These are phyloP conservation scores for Diutina mesorugosa DNA, from an alignment of 1,139 yeast species.

Conservation along the genomic window DNA sequence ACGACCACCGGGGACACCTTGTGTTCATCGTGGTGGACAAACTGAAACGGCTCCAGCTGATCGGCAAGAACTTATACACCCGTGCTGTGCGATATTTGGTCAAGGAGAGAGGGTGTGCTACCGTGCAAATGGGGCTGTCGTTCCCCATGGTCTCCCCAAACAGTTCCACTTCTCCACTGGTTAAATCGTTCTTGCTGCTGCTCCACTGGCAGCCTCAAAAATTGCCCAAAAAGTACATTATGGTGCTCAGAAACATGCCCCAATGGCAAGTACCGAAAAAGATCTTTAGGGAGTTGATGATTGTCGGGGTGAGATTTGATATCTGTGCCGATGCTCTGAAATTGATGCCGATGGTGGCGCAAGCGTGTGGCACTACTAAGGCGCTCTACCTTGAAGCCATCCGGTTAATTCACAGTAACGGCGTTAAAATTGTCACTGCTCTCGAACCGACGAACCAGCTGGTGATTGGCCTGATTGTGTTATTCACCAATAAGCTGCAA, in stretches of 20 bases:
- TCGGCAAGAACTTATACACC: conserved; percentile 45
- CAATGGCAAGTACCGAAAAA: conserved; percentile 44
- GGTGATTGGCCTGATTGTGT: conserved; percentile 41
- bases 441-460: conserved; percentile 41
- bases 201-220: neutral
- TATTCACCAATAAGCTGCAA: conserved; percentile 36
- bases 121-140: conserved; percentile 34
- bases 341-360: conserved; percentile 15
- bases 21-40: conserved; percentile 42
- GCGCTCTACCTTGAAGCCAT: conserved; percentile 13
- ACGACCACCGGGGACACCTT: conserved; percentile 28
- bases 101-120: conserved; percentile 29
- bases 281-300: conserved; percentile 42
- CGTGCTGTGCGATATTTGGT: conserved; percentile 41
- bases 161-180: conserved; percentile 11
- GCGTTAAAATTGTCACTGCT: conserved; percentile 40
- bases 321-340: conserved; percentile 32
- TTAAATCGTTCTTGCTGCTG: conserved; percentile 14
- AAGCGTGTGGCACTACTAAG: conserved; percentile 6
- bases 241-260: conserved; percentile 24
- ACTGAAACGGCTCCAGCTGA: conserved; percentile 41
- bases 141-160: conserved; percentile 34
- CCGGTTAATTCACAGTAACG: conserved; percentile 11
- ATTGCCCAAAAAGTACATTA: conserved; percentile 9
- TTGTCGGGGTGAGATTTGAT: conserved; percentile 48